Percentiles rank a stretch among this genome's conserved stretches.
phyloP scores from a whole-genome alignment of 306 rosid species.

The Dalbergia cultrata region DNA sequence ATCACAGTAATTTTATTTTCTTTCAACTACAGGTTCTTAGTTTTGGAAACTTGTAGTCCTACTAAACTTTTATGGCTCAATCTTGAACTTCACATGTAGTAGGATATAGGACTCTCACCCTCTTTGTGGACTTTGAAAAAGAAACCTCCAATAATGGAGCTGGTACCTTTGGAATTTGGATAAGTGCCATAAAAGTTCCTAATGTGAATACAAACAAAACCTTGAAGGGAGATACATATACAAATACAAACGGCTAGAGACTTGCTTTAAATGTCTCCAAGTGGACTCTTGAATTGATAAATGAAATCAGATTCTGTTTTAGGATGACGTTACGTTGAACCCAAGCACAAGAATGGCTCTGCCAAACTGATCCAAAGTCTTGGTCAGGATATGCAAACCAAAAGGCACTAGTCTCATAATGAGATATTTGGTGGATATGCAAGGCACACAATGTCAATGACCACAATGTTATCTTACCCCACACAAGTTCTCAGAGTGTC shows the following conservation, averaged over 20 bases:
- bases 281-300: constrained; percentile 7
- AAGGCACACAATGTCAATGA: constrained; percentile 5
- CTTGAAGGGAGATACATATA: not conserved
- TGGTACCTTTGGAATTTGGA: constrained; percentile 38
- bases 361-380: constrained; percentile 33
- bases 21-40: constrained; percentile 2
- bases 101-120: not conserved
- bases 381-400: constrained; percentile 21
- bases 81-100: constrained; percentile 19
- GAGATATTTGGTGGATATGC: constrained; percentile 7
- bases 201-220: constrained; percentile 20
- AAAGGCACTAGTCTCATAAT: not conserved
- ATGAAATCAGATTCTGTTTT: constrained; percentile 12
- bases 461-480: not conserved
- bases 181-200: constrained; percentile 21
- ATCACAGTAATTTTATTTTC: constrained; percentile 18
- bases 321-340: not conserved
- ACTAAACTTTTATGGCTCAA: constrained; percentile 5
- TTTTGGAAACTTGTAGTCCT: not conserved
- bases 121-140: not conserved
- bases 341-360: not conserved
- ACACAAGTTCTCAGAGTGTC: constrained; percentile 16
- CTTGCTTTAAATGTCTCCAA: constrained; percentile 9
- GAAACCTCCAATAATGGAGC: not conserved
- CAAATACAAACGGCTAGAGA: not conserved